Base-by-base conservation (phyloP, 768 basidiomycete genomes). In the Rhodotorula sphaerocarpa region DNA sequence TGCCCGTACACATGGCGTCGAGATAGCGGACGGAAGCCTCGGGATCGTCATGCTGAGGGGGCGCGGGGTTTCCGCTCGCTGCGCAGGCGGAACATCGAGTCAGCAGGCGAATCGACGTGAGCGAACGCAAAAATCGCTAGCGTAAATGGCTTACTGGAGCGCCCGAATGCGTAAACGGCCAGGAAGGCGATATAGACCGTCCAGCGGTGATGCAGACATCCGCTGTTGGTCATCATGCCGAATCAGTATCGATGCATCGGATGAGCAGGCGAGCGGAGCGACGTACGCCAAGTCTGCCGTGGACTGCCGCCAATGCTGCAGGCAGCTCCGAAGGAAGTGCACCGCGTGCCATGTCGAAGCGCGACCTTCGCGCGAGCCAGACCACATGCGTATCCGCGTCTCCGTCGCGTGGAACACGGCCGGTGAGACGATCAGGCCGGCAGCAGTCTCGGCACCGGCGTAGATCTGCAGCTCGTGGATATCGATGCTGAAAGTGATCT, bases 381-480 rank as follows among this genome's bases (percentile, higher is more conserved):
- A 45, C 58, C 63, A 67, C 34, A 59, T 42, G 23, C 61, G 54
- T 27, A 69, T 59, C 33, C 70, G 64, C 34, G 31, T 34, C 50
- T 63, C 55, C 33, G 63, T 66, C 14, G 67, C 64, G 34, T 66
- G 55, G 39, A 61, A 58, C 12, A 71, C 60, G 23, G 63, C 57
- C 9, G 63, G 58, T 7, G 68, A 60, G 51, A 66, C 55, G 54
- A 66, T 45, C 7, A 70, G 55, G 0, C 70, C 70, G 41, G 67
- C 57, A 21, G 69, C 69, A 45, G 59, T 60, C 27, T 60, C 59
- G n/a, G 62, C 62, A 15, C 71, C 71, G 20, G 69, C 71, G 51
- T 66, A 72, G 52, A 72, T 70, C 33, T 70, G 69, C 51, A 69
- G 57, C 61, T 72, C 71, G 57, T 70, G 66, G 45, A 68, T 65